Base-by-base conservation (phyloP, 768 basidiomycete species). In the Kwoniella sp. region DNA sequence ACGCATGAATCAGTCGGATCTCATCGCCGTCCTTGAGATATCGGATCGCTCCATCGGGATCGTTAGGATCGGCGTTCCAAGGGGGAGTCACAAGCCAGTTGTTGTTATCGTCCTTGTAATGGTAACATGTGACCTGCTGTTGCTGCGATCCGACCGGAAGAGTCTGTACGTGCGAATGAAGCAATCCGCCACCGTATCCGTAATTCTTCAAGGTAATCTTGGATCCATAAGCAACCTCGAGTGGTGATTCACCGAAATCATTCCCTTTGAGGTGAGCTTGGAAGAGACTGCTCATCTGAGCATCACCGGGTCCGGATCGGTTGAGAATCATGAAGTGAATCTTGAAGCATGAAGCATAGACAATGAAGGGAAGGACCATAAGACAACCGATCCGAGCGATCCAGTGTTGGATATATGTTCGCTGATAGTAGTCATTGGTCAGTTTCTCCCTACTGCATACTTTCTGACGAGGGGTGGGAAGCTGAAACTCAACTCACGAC, bases 71-170 rank as follows among this genome's bases (percentile, higher is more conserved):
- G 64, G 89, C 86, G 33, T 89, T 86, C 96, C 95, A 97, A 0
- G 83, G 83, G 6, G 92, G 92, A 1, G 88, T 83, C 68, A 98
- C 77, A 19, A 82, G 72, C 90, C 92, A 98, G 49, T 97, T 84
- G 82, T 99, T 99, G 84, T 99, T 99, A 52, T 88, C 87, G 76
- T 98, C 96, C 82, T 96, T 97, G 86, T 99, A 98, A 82, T 99
- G 96, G 79, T 98, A 99, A 80, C 96, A 99, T 0, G 96, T 98
- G 2, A 98, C 88, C 80, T 99, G 96, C 73, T 98, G 96, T 77
- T 98, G 96, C 60, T 83, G 82, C 0, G 93, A 96, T 13, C 95
- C 96, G 22, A 88, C 84, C 0, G 96, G 96, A 78, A 88, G 96
- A 0, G 91, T 88, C 74, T 97, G 95, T n/a, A 92, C 85, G 78